Evolutionary conservation across 805 yeast genomes (phyloP).

Genomic region (Saturnispora hagleri): DNA sequence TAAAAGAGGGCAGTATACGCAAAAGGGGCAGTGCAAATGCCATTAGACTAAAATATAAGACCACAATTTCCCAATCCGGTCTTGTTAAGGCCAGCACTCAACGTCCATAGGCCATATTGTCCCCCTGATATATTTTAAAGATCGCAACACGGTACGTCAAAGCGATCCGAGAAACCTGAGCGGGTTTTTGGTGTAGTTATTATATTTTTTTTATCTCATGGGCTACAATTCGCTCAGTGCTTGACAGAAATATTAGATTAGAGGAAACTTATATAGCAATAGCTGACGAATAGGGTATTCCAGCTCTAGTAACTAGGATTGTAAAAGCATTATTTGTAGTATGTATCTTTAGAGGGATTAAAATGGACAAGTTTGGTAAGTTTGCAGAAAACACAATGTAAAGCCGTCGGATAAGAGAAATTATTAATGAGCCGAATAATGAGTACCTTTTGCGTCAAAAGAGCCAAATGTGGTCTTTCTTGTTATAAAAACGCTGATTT

Average conservation of each 20-base stretch:
- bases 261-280: neutral
- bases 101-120: neutral
- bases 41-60: neutral
- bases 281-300: no score
- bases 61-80: neutral
- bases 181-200: neutral
- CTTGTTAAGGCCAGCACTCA: neutral
- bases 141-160: neutral
- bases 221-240: neutral
- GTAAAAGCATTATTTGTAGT: neutral
- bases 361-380: neutral
- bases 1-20: neutral
- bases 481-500: neutral
- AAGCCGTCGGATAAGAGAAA: neutral
- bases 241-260: neutral
- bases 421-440: neutral
- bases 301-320: neutral
- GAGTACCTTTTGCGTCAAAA: neutral
- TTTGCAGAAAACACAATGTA: neutral
- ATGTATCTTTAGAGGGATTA: neutral
- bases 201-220: neutral
- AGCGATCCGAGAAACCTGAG: neutral
- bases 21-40: neutral
- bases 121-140: neutral
- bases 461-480: neutral